These are phyloP conservation scores for Elongisporangium undulatum DNA, from an alignment of 352 stramenopile genomes.

Conservation along the genomic window DNA sequence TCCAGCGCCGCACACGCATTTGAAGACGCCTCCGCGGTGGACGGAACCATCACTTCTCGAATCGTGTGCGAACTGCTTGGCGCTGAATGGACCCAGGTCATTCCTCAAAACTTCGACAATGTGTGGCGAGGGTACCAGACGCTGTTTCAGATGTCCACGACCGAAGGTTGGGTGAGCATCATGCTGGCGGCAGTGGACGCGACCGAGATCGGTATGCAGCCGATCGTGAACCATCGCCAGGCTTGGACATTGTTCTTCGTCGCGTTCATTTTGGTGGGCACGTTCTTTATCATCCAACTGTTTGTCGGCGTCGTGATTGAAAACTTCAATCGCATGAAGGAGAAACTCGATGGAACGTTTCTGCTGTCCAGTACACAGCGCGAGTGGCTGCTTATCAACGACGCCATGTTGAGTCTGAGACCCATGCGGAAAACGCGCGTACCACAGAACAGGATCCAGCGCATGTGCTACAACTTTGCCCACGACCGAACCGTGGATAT, in stretches of 20 bases:
- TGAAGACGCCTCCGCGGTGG: conserved; percentile 2
- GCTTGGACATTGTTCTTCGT: conserved; percentile 80
- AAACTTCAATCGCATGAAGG: conserved; percentile 78
- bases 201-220: conserved; percentile 82
- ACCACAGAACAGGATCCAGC: conserved; percentile 26
- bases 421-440: conserved; percentile 18
- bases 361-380: conserved; percentile 63
- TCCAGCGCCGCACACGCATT: conserved; percentile 5
- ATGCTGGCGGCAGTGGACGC: conserved; percentile 78
- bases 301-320: conserved; percentile 89
- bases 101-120: conserved; percentile 63
- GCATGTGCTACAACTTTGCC: conserved; percentile 22
- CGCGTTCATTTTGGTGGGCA: conserved; percentile 77
- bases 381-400: conserved; percentile 48
- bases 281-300: conserved; percentile 88
- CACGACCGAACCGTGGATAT: conserved; percentile 51
- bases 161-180: conserved; percentile 78
- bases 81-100: conserved; percentile 19
- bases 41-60: conserved; percentile 20
- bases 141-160: conserved; percentile 87
- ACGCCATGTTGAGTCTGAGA: conserved; percentile 26
- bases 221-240: conserved; percentile 57
- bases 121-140: conserved; percentile 36
- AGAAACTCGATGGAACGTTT: conserved; percentile 34
- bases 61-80: conserved; percentile 24